These are phyloP conservation scores for Fomitopsis schrenkii DNA, from an alignment of 1,284 basidiomycete species.

Conservation along the genomic window DNA sequence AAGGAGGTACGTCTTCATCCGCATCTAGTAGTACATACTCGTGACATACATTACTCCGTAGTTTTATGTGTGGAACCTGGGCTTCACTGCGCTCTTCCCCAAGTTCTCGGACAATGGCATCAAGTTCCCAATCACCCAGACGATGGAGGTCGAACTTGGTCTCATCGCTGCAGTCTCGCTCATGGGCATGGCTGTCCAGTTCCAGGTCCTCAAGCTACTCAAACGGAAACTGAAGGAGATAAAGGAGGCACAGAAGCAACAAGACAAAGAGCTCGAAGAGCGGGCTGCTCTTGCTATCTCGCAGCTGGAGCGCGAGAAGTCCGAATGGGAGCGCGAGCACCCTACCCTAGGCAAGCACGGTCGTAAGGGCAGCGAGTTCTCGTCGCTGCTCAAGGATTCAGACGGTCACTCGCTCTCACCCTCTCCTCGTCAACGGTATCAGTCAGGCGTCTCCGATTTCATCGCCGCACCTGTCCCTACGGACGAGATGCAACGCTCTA, in stretches of 20 bases:
- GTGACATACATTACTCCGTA: slow-evolving; percentile 24
- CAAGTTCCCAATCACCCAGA: slow-evolving; percentile 80
- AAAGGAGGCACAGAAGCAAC: slow-evolving; percentile 67
- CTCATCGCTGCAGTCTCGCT: slow-evolving; percentile 78
- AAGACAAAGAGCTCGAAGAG: slow-evolving; percentile 73
- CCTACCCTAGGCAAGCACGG: slow-evolving; percentile 56
- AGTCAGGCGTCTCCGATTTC: slow-evolving; percentile 70
- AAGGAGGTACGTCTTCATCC: slow-evolving; percentile 68
- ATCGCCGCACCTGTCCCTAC: slow-evolving; percentile 55
- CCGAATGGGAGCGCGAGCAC: slow-evolving; percentile 86
- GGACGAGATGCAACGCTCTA: slow-evolving; percentile 52
- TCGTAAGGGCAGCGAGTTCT: slow-evolving; percentile 60
- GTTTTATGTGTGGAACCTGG: slow-evolving; percentile 96
- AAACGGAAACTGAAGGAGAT: slow-evolving; percentile 79
- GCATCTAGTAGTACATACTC: background rate
- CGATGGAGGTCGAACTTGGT: slow-evolving; percentile 92
- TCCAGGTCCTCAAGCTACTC: slow-evolving; percentile 78
- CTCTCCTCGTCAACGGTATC: slow-evolving; percentile 49
- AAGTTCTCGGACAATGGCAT: slow-evolving; percentile 66
- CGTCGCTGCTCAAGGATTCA: slow-evolving; percentile 31
- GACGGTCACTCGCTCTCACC: slow-evolving; percentile 39
- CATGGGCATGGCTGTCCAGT: slow-evolving; percentile 87
- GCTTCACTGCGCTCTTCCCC: slow-evolving; percentile 76
- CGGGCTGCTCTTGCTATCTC: slow-evolving; percentile 73
- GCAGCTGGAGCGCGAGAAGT: slow-evolving; percentile 66